Conservation (phyloP, 2,329 filamentous ascomycete species). For the Neopestalotiopsis clavispora region DNA sequence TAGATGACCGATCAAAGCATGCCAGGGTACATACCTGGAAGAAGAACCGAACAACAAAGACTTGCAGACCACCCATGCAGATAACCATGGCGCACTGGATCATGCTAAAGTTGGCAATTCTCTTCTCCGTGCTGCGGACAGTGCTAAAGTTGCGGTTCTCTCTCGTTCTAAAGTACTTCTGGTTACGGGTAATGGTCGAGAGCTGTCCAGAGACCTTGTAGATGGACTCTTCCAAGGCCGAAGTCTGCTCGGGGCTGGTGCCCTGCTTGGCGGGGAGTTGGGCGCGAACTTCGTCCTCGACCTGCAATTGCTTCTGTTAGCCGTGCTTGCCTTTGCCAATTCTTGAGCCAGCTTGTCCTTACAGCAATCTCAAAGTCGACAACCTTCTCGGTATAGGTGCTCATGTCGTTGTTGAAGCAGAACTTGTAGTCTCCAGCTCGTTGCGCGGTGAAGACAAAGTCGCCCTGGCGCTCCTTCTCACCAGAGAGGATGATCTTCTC, state of each 20-base stretch:
- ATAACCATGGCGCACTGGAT: constrained; percentile 92
- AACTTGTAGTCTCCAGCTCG: constrained; percentile 89
- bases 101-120: constrained; percentile 97
- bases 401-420: constrained; percentile 99
- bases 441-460: constrained; percentile 96
- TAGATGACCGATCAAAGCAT: constrained; percentile 17
- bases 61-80: constrained; percentile 93
- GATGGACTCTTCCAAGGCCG: constrained; percentile 87
- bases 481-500: constrained; percentile 84
- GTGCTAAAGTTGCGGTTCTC: constrained; percentile 99
- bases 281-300: constrained; percentile 87
- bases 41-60: constrained; percentile 98
- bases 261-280: constrained; percentile 88
- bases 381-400: constrained; percentile 94
- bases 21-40: constrained; percentile 73
- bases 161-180: constrained; percentile 98
- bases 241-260: constrained; percentile 86
- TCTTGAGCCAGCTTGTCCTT: constrained; percentile 37
- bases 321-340: neutral
- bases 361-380: constrained; percentile 98
- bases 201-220: constrained; percentile 93
- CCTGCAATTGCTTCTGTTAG: constrained; percentile 51
- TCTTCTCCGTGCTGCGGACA: constrained; percentile 90
- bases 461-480: constrained; percentile 90
- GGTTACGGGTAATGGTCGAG: constrained; percentile 93